These are phyloP conservation scores for Cryphonectria parasitica DNA, from an alignment of 2,329 filamentous ascomycete genomes.

Conservation along the genomic window DNA sequence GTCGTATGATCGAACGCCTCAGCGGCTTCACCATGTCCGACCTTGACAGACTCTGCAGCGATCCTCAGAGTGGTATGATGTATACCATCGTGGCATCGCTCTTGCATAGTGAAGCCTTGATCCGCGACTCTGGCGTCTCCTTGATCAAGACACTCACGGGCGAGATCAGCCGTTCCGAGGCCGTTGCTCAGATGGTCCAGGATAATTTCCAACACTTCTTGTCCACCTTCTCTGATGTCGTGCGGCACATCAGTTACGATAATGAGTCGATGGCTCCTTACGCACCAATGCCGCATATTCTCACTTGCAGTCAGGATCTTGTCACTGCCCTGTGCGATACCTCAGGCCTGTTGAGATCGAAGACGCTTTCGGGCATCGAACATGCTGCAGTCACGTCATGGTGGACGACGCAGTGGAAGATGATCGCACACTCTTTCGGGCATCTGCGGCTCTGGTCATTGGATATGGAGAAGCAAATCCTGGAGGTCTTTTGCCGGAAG, in stretches of 20 bases:
- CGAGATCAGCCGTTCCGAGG: constrained; percentile 59
- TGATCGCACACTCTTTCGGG: constrained; percentile 78
- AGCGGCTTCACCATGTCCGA: constrained; percentile 74
- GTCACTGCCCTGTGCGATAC: constrained; percentile 61
- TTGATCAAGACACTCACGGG: constrained; percentile 82
- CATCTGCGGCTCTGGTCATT: constrained; percentile 84
- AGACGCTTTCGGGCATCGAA: constrained; percentile 62
- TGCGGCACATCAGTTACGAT: constrained; percentile 47
- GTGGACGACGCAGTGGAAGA: constrained; percentile 85
- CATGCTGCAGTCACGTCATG: constrained; percentile 71
- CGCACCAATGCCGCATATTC: constrained; percentile 60
- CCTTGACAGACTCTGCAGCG: constrained; percentile 70
- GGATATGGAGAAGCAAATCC: constrained; percentile 71
- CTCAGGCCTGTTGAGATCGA: constrained; percentile 59
- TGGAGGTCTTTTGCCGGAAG: constrained; percentile 93
- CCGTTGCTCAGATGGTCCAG: constrained; percentile 51
- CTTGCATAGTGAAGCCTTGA: constrained; percentile 77
- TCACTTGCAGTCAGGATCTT: constrained; percentile 62
- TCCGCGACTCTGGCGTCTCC: constrained; percentile 79
- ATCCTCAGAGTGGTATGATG: constrained; percentile 63
- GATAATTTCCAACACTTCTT: constrained; percentile 50
- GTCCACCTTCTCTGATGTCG: constrained; percentile 48
- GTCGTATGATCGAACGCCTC: constrained; percentile 75
- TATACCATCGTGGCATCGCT: constrained; percentile 78
- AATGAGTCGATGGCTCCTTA: constrained; percentile 51